phyloP scores from a whole-genome alignment of 2,329 filamentous ascomycete species.

The Penicillium nordicum region DNA sequence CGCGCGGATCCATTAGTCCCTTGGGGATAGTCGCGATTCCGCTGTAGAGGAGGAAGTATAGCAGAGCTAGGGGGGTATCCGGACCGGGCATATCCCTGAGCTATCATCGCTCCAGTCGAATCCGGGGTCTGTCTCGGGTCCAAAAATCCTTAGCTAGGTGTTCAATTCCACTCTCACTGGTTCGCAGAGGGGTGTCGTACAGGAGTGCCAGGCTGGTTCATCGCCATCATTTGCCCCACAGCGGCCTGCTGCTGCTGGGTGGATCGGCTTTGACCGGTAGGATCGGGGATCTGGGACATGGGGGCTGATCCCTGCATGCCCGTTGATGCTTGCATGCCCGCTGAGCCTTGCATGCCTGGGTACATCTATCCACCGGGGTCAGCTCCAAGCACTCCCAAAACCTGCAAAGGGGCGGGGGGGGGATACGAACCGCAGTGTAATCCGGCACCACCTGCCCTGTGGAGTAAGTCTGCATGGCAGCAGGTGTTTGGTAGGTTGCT shows the following conservation, averaged over 20 bases:
- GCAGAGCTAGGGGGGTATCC: slow-evolving; percentile 34
- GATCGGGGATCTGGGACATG: slow-evolving; percentile 36
- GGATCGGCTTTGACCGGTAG: slow-evolving; percentile 30
- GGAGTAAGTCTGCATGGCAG: slow-evolving; percentile 35
- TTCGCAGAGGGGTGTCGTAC: slow-evolving; percentile 32
- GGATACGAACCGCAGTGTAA: slow-evolving; percentile 34
- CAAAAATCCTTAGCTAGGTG: slow-evolving; percentile 30
- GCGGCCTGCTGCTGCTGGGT: slow-evolving; percentile 33
- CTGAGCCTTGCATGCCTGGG: slow-evolving; percentile 23
- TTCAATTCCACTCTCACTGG: slow-evolving; percentile 23
- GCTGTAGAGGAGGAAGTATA: slow-evolving; percentile 37
- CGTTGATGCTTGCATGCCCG: slow-evolving; percentile 25
- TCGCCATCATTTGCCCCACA: slow-evolving; percentile 37
- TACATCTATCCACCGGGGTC: slow-evolving; percentile 25
- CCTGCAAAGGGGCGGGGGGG: neutral
- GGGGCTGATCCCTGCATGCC: slow-evolving; percentile 28
- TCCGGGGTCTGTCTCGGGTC: slow-evolving; percentile 31
- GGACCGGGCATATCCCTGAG: slow-evolving; percentile 35
- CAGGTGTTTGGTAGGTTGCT: slow-evolving; percentile 33
- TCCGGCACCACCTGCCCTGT: slow-evolving; percentile 37
- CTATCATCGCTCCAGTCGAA: slow-evolving; percentile 37
- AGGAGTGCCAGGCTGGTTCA: slow-evolving; percentile 39
- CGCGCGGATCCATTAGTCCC: slow-evolving; percentile 27
- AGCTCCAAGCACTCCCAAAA: neutral
- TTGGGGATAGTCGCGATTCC: slow-evolving; percentile 30